Percentiles rank a stretch among this genome's conserved stretches.
These are phyloP conservation scores for Colletotrichum sp. DNA, from an alignment of 2,329 filamentous ascomycete genomes.

Conservation along the genomic window DNA sequence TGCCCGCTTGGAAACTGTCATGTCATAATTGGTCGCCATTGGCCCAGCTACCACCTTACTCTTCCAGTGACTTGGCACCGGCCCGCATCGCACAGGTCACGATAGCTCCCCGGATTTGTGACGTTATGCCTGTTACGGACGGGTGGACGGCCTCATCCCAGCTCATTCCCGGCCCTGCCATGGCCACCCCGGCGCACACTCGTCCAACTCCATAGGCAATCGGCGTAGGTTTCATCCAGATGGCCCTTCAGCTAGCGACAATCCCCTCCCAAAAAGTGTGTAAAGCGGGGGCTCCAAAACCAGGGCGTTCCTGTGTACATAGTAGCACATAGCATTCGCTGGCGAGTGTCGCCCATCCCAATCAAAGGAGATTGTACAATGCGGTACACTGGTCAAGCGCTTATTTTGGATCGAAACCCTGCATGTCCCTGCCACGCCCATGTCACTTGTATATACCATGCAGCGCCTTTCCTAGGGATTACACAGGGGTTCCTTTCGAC, in stretches of 20 bases:
- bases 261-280: not conserved
- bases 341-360: constrained; percentile 2
- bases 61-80: constrained; percentile 8
- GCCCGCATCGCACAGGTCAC: not conserved
- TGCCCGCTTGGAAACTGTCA: constrained; percentile 1
- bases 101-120: constrained; percentile 6
- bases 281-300: not conserved
- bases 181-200: not conserved
- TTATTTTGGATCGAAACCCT: not conserved
- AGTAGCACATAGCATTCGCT: not conserved
- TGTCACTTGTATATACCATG: not conserved
- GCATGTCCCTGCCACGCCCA: not conserved
- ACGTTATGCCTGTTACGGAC: not conserved
- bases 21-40: not conserved
- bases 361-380: constrained; percentile 15
- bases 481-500: not conserved
- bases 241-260: not conserved
- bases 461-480: not conserved
- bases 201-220: not conserved
- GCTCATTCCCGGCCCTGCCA: not conserved
- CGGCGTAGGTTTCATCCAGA: not conserved
- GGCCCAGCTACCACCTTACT: constrained; percentile 8
- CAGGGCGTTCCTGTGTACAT: not conserved
- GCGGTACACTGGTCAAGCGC: not conserved
- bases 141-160: not conserved